Conservation (phyloP, 2,329 filamentous ascomycete species). For the Claviceps sp. region DNA sequence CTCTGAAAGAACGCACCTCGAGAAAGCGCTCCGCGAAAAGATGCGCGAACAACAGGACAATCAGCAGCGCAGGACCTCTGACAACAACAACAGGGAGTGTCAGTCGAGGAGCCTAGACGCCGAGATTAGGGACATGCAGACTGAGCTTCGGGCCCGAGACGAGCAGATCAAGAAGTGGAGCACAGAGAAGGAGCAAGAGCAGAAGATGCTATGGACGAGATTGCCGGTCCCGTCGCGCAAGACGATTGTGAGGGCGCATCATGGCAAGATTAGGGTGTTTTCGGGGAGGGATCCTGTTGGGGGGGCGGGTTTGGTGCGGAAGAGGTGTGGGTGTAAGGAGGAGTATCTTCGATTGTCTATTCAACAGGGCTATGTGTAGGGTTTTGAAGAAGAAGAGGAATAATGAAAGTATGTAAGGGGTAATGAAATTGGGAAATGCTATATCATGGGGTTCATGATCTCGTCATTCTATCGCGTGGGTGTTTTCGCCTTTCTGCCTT, state of each 20-base stretch:
- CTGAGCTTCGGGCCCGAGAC: not conserved
- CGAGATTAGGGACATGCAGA: not conserved
- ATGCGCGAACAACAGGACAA: not conserved
- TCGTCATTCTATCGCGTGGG: not conserved
- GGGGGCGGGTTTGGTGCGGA: not conserved
- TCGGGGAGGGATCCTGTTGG: not conserved
- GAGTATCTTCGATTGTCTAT: not conserved
- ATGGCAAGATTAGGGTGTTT: not conserved
- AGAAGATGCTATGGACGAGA: not conserved
- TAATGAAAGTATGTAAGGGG: too few species aligned
- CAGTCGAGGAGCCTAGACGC: not conserved
- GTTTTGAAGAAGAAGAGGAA: not conserved
- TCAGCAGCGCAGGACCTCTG: too few species aligned
- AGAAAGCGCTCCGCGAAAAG: not conserved
- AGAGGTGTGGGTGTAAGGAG: not conserved
- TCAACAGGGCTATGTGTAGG: not conserved
- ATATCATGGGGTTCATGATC: not conserved
- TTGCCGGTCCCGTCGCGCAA: not conserved
- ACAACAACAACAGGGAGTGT: not conserved
- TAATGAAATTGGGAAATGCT: not conserved
- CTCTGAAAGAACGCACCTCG: not conserved
- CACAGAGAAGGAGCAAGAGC: not conserved
- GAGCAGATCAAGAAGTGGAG: not conserved
- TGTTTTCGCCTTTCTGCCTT: not conserved
- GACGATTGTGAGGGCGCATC: not conserved